Base-by-base conservation (phyloP, 805 yeast species). In the Myxozyma mucilagina region DNA sequence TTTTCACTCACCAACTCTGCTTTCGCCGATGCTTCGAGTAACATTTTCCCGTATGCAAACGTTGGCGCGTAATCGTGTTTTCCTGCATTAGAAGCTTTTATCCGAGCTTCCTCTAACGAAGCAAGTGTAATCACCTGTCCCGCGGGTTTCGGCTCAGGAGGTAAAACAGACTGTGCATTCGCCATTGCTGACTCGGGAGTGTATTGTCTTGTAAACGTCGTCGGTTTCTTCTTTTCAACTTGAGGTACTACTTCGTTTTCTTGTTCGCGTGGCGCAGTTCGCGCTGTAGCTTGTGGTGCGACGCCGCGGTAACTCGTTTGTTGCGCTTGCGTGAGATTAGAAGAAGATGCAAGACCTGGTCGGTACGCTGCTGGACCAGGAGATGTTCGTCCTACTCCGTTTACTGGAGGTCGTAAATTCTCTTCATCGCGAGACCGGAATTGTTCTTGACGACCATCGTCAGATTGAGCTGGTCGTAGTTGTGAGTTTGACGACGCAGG, bases 21-120 rank as follows among this genome's bases (percentile, higher is more conserved):
- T 13, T 48, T 56, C 6, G 73, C 69, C 29, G 79, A 66, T 0
- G 85, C 80, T 63, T 81, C 84, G 24, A 86, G 72, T 35, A 87
- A 72, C 14, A 78, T 75, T 63, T 82, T 80, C n/a, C 89, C 87
- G 82, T 87, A 85, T 49, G 78, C 79, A 59, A 86, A 76, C 72
- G 86, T 91, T n/a, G 82, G 72, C 5, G 70, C 74, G 0, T 86
- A 82, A 18, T 76, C 76, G 39, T 71, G 68, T 32, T 75, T 71
- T 47, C 68, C 70, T 29, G 67, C 67, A 6, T 64, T 64, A 4
- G 57, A 39, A 1, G 66, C 57, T 13, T 50, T 51, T 8, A 13
- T 32, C 48, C 43, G 48, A 32, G 55, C 48, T 29, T 43, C 50
- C 13, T 57, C 67, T 8, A 63, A 51, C 32, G 48, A 48, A 3